A percentile compares a stretch with the other conserved stretches of the same genome.
phyloP scores from a whole-genome alignment of 306 rosid genomes.

The Glycine latifolia region DNA sequence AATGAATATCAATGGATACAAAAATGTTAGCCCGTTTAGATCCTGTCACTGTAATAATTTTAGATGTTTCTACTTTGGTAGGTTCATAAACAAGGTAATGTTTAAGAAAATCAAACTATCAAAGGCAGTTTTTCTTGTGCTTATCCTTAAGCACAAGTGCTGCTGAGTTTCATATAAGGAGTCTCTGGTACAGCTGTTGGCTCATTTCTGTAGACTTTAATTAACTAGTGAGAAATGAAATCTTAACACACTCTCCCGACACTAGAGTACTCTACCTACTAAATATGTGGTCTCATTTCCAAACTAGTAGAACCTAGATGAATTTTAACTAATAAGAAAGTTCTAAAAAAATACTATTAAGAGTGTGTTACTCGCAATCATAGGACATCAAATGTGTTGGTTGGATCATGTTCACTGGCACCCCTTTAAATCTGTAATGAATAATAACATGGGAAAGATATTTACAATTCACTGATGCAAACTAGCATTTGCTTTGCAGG shows the following conservation, averaged over 20 bases:
- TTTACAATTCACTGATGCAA: slow-evolving; percentile 34
- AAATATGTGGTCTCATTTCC: neutral
- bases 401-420: neutral
- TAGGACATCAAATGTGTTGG: too few relatives aligned
- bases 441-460: slow-evolving; percentile 13
- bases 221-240: neutral
- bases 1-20: neutral
- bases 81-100: slow-evolving; percentile 3
- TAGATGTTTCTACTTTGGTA: neutral
- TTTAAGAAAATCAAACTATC: slow-evolving; percentile 10
- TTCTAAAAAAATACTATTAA: neutral
- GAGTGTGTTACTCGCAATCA: neutral
- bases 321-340: neutral
- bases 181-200: neutral
- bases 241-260: too few relatives aligned
- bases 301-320: neutral
- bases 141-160: neutral
- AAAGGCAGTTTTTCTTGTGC: neutral
- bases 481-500: slow-evolving; percentile 45
- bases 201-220: slow-evolving; percentile 2
- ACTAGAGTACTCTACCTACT: too few relatives aligned
- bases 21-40: slow-evolving; percentile 11
- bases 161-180: slow-evolving; percentile 8
- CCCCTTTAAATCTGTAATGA: neutral
- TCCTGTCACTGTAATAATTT: neutral